Evolutionary conservation across 768 basidiomycete genomes (phyloP).

Genomic region (Russula sp.): DNA sequence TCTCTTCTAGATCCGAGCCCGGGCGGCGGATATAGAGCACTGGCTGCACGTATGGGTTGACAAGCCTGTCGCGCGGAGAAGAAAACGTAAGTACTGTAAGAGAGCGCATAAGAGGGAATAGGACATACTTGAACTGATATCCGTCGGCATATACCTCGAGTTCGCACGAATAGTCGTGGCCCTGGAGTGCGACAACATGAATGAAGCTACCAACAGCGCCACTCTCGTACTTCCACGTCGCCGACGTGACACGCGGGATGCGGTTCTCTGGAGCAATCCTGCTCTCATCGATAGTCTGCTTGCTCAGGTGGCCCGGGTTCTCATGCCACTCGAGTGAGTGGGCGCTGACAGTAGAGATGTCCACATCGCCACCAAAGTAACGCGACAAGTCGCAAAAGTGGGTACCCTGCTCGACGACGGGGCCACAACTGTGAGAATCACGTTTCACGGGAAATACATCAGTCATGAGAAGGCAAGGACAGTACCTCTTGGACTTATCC

Average conservation of each 20-base stretch:
- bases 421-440: constrained; percentile 55
- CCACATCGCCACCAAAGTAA: constrained; percentile 96
- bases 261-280: constrained; percentile 83
- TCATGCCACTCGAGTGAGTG: constrained; percentile 94
- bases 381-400: constrained; percentile 97
- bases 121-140: constrained; percentile 71
- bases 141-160: constrained; percentile 94
- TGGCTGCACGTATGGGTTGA: constrained; percentile 93
- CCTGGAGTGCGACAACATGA: constrained; percentile 89
- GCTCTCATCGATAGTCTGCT: constrained; percentile 79
- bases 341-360: constrained; percentile 73
- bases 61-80: constrained; percentile 50
- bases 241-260: constrained; percentile 90
- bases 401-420: constrained; percentile 88
- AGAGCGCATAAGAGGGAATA: background rate
- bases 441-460: background rate
- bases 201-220: constrained; percentile 93
- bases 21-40: constrained; percentile 82
- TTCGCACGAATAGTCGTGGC: constrained; percentile 90
- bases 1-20: constrained; percentile 74
- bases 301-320: constrained; percentile 78
- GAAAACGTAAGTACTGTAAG: constrained; percentile 21
- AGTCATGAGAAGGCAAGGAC: background rate
- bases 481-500: constrained; percentile 82
- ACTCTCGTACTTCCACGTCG: constrained; percentile 95